These are phyloP conservation scores for Gilbertella persicaria DNA, from an alignment of 371 early-diverging fungal species.

Conservation along the genomic window DNA sequence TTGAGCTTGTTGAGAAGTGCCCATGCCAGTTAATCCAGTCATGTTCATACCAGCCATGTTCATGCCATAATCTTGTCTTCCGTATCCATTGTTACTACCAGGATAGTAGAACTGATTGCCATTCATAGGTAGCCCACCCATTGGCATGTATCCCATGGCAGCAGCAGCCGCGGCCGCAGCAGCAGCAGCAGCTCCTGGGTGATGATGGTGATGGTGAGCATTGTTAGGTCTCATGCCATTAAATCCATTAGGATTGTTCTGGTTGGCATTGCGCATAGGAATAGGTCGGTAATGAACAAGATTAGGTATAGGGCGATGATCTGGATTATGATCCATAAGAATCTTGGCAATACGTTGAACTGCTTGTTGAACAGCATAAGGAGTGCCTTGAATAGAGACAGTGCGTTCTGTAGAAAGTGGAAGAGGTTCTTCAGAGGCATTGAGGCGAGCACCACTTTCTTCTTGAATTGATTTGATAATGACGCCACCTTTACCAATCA, in stretches of 20 bases:
- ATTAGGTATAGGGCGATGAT: slow-evolving; percentile 45
- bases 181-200: slow-evolving; percentile 18
- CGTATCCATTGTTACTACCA: slow-evolving; percentile 25
- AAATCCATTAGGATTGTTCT: not conserved
- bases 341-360: slow-evolving; percentile 74
- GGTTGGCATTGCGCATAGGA: slow-evolving; percentile 19
- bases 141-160: slow-evolving; percentile 41
- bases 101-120: slow-evolving; percentile 36
- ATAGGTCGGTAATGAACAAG: slow-evolving; percentile 64
- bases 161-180: slow-evolving; percentile 23
- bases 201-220: slow-evolving; percentile 5
- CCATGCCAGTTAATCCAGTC: slow-evolving; percentile 31
- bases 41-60: slow-evolving; percentile 25
- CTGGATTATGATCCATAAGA: slow-evolving; percentile 52
- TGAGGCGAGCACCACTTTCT: slow-evolving; percentile 80
- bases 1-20: slow-evolving; percentile 58
- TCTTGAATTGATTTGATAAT: slow-evolving; percentile 90
- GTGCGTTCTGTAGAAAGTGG: slow-evolving; percentile 81
- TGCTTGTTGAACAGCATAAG: slow-evolving; percentile 80
- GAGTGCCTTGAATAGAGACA: slow-evolving; percentile 83
- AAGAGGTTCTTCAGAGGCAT: slow-evolving; percentile 77
- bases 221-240: slow-evolving; percentile 16
- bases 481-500: slow-evolving; percentile 89
- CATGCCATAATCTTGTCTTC: slow-evolving; percentile 28
- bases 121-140: slow-evolving; percentile 21